Conservation (phyloP, 202 grass and related monocot species). For the Miscanthus sacchariflorus region DNA sequence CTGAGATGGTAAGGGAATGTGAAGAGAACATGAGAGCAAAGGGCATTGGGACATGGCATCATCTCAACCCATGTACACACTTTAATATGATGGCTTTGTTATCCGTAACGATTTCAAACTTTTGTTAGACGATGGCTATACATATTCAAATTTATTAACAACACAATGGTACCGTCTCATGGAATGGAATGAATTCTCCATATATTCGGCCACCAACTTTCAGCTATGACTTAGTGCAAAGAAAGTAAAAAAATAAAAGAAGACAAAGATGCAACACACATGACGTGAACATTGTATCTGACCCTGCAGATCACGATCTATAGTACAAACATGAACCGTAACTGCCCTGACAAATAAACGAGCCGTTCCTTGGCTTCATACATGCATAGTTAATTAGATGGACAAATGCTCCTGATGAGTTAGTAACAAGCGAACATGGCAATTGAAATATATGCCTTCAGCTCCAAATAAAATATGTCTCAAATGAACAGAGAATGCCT, state of each 20-base stretch:
- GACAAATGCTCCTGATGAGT: neutral
- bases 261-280: no score
- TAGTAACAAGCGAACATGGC: neutral
- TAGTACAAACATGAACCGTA: neutral
- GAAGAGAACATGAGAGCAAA: slow-evolving; percentile 1
- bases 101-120: neutral
- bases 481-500: neutral
- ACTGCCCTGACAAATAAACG: neutral
- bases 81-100: neutral
- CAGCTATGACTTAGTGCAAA: neutral
- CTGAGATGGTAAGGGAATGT: neutral
- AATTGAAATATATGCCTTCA: neutral
- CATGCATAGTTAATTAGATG: neutral
- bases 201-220: neutral
- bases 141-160: neutral
- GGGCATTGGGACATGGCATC: neutral
- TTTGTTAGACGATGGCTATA: neutral
- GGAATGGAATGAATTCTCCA: neutral
- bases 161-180: neutral
- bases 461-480: no score
- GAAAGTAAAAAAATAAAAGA: neutral
- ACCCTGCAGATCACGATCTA: neutral
- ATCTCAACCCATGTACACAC: neutral
- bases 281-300: neutral
- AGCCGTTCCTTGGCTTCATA: neutral